Evolutionary conservation across 2,329 filamentous ascomycete genomes (phyloP).

Genomic region (Aspergillus intermedius): DNA sequence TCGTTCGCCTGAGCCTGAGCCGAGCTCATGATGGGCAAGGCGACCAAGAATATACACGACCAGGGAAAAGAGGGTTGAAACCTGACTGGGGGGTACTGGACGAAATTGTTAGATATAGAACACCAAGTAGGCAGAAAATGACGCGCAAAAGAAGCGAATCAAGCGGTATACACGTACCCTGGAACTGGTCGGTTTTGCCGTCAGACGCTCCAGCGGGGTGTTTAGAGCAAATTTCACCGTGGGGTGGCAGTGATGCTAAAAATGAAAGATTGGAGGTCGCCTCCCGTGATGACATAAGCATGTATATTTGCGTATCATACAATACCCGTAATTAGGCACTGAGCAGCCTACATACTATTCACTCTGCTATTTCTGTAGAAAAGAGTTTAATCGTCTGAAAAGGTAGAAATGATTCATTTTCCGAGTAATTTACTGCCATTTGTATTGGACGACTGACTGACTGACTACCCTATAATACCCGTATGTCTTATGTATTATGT

Average conservation of each 20-base stretch:
- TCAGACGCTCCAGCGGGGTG: conserved; percentile 23
- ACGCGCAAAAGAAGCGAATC: background rate
- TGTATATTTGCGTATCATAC: background rate
- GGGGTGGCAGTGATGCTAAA: conserved; percentile 16
- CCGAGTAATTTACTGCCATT: too few species aligned
- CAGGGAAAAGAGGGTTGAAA: conserved; percentile 14
- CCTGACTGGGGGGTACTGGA: conserved; percentile 9
- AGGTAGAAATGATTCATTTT: too few species aligned
- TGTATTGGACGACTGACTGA: too few species aligned
- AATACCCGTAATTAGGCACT: background rate
- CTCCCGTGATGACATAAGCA: conserved; percentile 27
- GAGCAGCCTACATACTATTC: background rate
- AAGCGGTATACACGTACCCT: conserved; percentile 14
- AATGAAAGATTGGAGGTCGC: conserved; percentile 10
- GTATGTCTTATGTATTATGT: too few species aligned
- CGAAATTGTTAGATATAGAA: conserved; percentile 3
- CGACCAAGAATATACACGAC: conserved; percentile 17
- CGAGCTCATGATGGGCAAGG: conserved; percentile 69
- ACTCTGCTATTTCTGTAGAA: background rate
- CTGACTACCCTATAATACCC: too few species aligned
- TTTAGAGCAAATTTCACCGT: conserved; percentile 30
- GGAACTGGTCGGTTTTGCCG: conserved; percentile 15
- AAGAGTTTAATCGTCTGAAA: too few species aligned
- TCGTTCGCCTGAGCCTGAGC: conserved; percentile 72
- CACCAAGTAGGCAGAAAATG: background rate